A percentile compares a stretch with the other conserved stretches of the same genome.
These are phyloP conservation scores for Alternaria angustiovoidea DNA, from an alignment of 2,329 filamentous ascomycete genomes.

Conservation along the genomic window DNA sequence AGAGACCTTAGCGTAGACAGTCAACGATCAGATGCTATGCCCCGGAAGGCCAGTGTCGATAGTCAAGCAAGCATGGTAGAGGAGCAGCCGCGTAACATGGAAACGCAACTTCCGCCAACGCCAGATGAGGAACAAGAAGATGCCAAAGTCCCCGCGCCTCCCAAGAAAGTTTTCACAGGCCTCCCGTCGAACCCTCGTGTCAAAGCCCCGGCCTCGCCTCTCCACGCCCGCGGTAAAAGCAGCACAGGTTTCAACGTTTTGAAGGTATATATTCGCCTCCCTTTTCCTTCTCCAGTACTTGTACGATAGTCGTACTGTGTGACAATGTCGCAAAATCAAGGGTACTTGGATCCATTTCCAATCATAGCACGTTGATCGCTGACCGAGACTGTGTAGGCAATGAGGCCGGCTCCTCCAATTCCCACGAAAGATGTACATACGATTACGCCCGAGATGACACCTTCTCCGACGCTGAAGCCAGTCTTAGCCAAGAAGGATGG, in stretches of 20 bases:
- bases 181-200: constrained; percentile 43
- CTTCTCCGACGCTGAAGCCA: constrained; percentile 35
- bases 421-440: constrained; percentile 28
- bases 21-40: constrained; percentile 6
- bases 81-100: constrained; percentile 9
- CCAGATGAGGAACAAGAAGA: constrained; percentile 34
- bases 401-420: constrained; percentile 29
- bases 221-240: constrained; percentile 48
- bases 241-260: constrained; percentile 49
- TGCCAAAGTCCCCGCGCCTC: constrained; percentile 22
- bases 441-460: constrained; percentile 43
- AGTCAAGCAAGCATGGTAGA: not conserved
- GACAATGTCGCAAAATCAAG: constrained; percentile 15
- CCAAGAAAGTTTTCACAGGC: constrained; percentile 37
- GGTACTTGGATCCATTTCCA: constrained; percentile 13
- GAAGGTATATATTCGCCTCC: constrained; percentile 44
- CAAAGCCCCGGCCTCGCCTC: constrained; percentile 30
- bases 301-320: constrained; percentile 26
- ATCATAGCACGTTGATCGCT: not conserved
- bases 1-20: constrained; percentile 24
- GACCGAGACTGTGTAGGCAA: constrained; percentile 19
- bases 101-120: constrained; percentile 40
- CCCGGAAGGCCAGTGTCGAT: constrained; percentile 7
- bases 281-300: constrained; percentile 31
- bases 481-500: constrained; percentile 20